These are phyloP conservation scores for Russula foetens DNA, from an alignment of 768 basidiomycete genomes.

Conservation along the genomic window DNA sequence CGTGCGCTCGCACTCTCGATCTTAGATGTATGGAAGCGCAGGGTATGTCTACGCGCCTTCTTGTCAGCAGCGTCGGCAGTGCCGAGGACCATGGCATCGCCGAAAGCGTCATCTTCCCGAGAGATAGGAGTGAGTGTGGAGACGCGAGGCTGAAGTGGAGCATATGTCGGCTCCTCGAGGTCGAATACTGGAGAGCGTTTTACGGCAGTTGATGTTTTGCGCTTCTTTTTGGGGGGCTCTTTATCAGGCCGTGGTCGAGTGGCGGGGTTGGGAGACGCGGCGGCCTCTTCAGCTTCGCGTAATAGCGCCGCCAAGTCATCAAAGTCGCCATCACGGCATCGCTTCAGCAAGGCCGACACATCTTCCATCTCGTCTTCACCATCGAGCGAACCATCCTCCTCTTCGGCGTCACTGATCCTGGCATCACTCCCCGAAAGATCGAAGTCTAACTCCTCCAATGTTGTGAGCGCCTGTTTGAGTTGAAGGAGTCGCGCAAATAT, in stretches of 20 bases:
- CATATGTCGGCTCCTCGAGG: slow-evolving; percentile 73
- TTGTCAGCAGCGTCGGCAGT: slow-evolving; percentile 79
- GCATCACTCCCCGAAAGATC: slow-evolving; percentile 33
- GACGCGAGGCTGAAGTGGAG: slow-evolving; percentile 22
- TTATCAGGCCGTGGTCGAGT: neutral
- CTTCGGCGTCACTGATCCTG: slow-evolving; percentile 40
- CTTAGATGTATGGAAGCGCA: slow-evolving; percentile 90
- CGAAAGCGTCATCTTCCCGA: slow-evolving; percentile 43
- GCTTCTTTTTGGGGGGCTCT: slow-evolving; percentile 49
- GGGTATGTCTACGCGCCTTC: slow-evolving; percentile 65
- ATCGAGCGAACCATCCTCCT: slow-evolving; percentile 36
- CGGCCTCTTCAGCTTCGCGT: slow-evolving; percentile 20
- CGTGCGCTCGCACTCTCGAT: slow-evolving; percentile 77
- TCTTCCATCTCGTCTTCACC: slow-evolving; percentile 38
- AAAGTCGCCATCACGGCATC: slow-evolving; percentile 1
- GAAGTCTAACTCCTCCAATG: slow-evolving; percentile 82
- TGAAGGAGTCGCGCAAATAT: slow-evolving; percentile 69
- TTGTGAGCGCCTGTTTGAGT: slow-evolving; percentile 73
- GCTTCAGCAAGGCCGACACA: slow-evolving; percentile 24
- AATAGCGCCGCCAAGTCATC: slow-evolving; percentile 15
- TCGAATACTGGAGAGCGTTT: slow-evolving; percentile 48
- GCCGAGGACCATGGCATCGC: slow-evolving; percentile 65
- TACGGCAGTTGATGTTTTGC: slow-evolving; percentile 37
- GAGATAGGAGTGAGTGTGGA: slow-evolving; percentile 19
- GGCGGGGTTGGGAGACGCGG: slow-evolving; percentile 6